Conservation (phyloP, 2,329 filamentous ascomycete species). For the Ophiocordyceps camponoti-leonardi region DNA sequence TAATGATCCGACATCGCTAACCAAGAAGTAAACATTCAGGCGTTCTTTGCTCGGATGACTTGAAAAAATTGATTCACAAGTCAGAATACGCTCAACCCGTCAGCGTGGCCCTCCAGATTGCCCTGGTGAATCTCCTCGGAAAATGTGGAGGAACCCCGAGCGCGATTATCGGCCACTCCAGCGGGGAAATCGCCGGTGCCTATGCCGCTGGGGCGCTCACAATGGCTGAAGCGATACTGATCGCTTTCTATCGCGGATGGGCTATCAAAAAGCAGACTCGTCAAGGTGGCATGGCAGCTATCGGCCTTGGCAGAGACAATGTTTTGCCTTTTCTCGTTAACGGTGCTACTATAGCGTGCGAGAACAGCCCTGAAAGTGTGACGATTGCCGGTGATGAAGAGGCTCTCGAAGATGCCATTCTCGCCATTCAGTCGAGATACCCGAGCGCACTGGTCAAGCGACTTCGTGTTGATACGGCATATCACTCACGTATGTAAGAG, state of each 20-base stretch:
- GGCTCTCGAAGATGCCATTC: conserved; percentile 4
- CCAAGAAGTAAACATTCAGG: too few relatives aligned
- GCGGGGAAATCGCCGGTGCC: conserved; percentile 21
- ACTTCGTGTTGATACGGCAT: conserved; percentile 25
- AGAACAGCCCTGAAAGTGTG: conserved; percentile 28
- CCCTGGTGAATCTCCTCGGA: conserved; percentile 18
- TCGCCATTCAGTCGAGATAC: conserved; percentile 15
- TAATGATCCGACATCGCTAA: too few relatives aligned
- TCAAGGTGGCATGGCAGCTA: conserved; percentile 14
- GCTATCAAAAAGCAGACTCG: conserved; percentile 1
- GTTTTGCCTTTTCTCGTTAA: conserved; percentile 5
- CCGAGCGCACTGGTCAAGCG: conserved; percentile 19
- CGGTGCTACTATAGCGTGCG: conserved; percentile 6
- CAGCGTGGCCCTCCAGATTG: conserved; percentile 36
- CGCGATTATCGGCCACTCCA: conserved; percentile 19
- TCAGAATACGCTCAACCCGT: conserved; percentile 24
- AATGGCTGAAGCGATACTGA: conserved; percentile 11
- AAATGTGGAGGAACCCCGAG: conserved; percentile 11
- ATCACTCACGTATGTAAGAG: conserved; percentile 29
- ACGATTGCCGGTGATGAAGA: conserved; percentile 18
- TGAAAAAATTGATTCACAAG: neutral
- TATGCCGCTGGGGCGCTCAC: conserved; percentile 15
- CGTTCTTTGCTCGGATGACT: neutral
- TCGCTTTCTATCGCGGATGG: conserved; percentile 18
- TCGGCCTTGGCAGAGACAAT: conserved; percentile 11